Percentiles rank a stretch among this genome's conserved stretches.
Conservation (phyloP, 352 stramenopile genomes). For the Phytophthora sansomeana region DNA sequence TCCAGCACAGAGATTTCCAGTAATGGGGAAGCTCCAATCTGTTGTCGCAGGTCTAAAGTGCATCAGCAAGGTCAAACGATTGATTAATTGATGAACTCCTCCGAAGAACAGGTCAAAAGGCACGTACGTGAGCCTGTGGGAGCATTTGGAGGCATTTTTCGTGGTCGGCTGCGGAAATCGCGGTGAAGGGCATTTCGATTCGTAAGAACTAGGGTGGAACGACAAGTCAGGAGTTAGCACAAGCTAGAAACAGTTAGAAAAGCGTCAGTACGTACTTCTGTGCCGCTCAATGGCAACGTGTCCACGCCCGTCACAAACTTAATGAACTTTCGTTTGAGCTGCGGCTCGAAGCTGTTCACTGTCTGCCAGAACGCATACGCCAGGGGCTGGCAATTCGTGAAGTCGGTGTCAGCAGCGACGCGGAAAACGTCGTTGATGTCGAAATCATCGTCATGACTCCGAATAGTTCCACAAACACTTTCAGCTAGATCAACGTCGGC, state of each 20-base stretch:
- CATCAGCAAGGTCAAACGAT: no score
- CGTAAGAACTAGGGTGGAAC: conserved; percentile 61
- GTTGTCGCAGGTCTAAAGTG: conserved; percentile 74
- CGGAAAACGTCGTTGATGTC: conserved; percentile 57
- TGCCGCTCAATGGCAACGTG: conserved; percentile 64
- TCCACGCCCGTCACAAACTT: conserved; percentile 83
- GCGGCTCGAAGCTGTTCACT: conserved; percentile 60
- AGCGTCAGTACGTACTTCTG: conserved; percentile 53
- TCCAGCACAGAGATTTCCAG: conserved; percentile 76
- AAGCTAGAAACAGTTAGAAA: conserved; percentile 1
- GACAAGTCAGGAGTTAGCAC: no score
- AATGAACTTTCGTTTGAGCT: conserved; percentile 67
- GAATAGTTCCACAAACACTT: conserved; percentile 42
- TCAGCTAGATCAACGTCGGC: conserved; percentile 40
- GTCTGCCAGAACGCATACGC: conserved; percentile 55
- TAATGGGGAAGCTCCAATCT: conserved; percentile 79
- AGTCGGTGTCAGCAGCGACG: conserved; percentile 65
- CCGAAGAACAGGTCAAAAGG: background rate
- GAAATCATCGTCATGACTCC: conserved; percentile 41
- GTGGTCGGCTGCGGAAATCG: conserved; percentile 47
- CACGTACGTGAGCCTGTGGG: conserved; percentile 73
- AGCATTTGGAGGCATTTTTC: conserved; percentile 68
- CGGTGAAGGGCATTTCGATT: conserved; percentile 80
- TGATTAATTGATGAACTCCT: no score
- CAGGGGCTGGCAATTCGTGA: conserved; percentile 53